These are phyloP conservation scores for Lagenidium giganteum DNA, from an alignment of 352 stramenopile genomes.

Conservation along the genomic window DNA sequence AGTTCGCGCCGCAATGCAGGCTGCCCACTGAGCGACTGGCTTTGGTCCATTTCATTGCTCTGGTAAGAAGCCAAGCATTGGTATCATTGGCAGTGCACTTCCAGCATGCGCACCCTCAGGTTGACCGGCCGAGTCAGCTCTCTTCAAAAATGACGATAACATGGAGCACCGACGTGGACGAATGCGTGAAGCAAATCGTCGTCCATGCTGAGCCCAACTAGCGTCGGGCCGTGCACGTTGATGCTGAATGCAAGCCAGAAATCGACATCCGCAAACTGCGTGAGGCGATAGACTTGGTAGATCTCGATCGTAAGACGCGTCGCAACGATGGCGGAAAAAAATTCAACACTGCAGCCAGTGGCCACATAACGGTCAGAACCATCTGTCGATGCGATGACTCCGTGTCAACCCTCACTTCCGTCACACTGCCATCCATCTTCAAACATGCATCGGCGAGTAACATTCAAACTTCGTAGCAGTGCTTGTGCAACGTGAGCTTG, in stretches of 20 bases:
- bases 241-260: not conserved
- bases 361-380: not conserved
- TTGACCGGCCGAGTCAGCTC: too few species aligned
- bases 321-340: not conserved
- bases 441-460: not conserved
- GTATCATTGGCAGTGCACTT: too few species aligned
- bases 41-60: too few species aligned
- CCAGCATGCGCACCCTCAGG: too few species aligned
- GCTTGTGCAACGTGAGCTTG: not conserved
- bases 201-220: not conserved
- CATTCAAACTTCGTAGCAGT: conserved; percentile 1
- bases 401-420: not conserved
- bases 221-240: not conserved
- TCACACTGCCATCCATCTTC: not conserved
- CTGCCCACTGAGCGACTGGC: too few species aligned
- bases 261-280: not conserved
- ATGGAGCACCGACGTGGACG: too few species aligned
- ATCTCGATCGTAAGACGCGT: not conserved
- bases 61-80: too few species aligned
- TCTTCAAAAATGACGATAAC: too few species aligned
- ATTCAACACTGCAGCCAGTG: not conserved
- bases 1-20: too few species aligned
- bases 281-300: not conserved
- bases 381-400: not conserved
- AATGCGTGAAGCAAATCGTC: too few species aligned